phyloP scores from a whole-genome alignment of 2,329 filamentous ascomycete genomes.

The Claviceps digitariae region DNA sequence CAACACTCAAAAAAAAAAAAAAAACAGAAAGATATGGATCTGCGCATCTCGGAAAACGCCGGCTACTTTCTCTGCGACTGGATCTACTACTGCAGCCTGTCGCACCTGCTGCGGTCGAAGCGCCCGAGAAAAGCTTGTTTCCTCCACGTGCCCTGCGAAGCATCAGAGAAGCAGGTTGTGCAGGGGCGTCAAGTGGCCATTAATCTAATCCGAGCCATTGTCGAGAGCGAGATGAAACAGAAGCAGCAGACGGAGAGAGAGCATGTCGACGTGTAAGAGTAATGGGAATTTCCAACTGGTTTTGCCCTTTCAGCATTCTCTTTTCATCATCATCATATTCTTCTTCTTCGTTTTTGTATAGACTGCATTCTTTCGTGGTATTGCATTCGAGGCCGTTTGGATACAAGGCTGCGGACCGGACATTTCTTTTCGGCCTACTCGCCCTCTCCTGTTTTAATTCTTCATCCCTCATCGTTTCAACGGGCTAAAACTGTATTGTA shows the following conservation, averaged over 20 bases:
- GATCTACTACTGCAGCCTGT: slow-evolving; percentile 58
- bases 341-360: neutral
- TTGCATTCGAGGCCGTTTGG: neutral
- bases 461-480: too few relatives aligned
- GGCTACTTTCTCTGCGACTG: slow-evolving; percentile 68
- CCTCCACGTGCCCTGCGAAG: slow-evolving; percentile 55
- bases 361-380: neutral
- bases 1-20: too few relatives aligned
- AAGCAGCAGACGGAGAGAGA: slow-evolving; percentile 10
- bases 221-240: slow-evolving; percentile 31
- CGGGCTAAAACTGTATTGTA: too few relatives aligned
- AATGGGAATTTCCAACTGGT: neutral
- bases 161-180: slow-evolving; percentile 32
- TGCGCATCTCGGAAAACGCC: slow-evolving; percentile 54
- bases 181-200: slow-evolving; percentile 38
- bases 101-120: slow-evolving; percentile 36
- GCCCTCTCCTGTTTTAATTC: too few relatives aligned
- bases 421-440: too few relatives aligned
- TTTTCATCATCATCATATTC: too few relatives aligned
- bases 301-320: neutral
- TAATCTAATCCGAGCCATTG: slow-evolving; percentile 43
- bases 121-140: slow-evolving; percentile 46
- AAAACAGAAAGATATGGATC: slow-evolving; percentile 25
- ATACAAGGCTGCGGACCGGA: neutral
- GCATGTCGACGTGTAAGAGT: neutral